These are phyloP conservation scores for Tolypocladium endophyticum DNA, from an alignment of 2,329 filamentous ascomycete species.

Conservation along the genomic window DNA sequence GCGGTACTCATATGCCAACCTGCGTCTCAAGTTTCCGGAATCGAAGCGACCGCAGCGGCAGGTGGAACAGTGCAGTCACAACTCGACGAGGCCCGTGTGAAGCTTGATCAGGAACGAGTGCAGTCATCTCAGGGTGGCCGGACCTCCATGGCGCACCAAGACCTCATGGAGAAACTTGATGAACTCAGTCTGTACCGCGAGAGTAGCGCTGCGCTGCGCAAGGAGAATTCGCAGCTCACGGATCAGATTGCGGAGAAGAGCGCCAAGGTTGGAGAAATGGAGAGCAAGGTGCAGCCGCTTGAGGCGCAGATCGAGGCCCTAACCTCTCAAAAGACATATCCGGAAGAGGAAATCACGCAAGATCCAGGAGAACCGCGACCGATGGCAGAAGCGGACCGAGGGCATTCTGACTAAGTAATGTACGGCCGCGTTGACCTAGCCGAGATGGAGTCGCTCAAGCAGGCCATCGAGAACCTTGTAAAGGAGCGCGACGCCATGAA, in stretches of 20 bases:
- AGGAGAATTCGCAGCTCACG: conserved; percentile 72
- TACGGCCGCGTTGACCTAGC: conserved; percentile 92
- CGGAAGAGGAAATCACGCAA: conserved; percentile 83
- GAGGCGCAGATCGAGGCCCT: conserved; percentile 72
- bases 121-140: conserved; percentile 63
- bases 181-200: conserved; percentile 94
- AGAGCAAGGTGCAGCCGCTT: conserved; percentile 68
- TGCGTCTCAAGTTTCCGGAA: conserved; percentile 80
- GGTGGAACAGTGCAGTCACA: conserved; percentile 78
- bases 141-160: conserved; percentile 69
- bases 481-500: conserved; percentile 51
- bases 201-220: conserved; percentile 82
- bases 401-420: conserved; percentile 91
- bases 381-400: conserved; percentile 92
- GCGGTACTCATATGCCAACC: too few relatives aligned
- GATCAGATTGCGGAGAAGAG: conserved; percentile 65
- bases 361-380: conserved; percentile 81
- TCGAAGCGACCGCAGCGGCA: conserved; percentile 82
- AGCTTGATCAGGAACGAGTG: conserved; percentile 81
- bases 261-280: conserved; percentile 62
- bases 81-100: conserved; percentile 78
- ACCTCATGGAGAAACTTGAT: conserved; percentile 88
- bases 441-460: conserved; percentile 82
- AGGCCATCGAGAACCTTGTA: conserved; percentile 57
- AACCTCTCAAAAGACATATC: conserved; percentile 68